Base-by-base conservation (phyloP, 2,329 filamentous ascomycete species). In the Geosmithia flava region DNA sequence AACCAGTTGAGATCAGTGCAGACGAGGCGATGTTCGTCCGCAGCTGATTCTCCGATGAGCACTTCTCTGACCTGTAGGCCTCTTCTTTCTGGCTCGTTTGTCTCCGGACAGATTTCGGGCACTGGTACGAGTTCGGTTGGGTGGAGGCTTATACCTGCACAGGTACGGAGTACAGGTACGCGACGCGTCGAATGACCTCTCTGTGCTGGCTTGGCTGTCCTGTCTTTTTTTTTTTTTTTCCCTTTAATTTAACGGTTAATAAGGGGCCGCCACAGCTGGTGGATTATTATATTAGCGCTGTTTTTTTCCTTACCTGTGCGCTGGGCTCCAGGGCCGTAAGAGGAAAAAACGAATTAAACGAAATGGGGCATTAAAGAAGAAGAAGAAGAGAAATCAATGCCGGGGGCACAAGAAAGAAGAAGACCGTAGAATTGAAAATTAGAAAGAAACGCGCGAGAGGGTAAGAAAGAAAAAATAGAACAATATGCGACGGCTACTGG, bases 1-100 rank as follows among this genome's bases (percentile, higher is more conserved):
- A 61, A 76, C 73, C 70, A 67, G 62, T 60, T 58, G 72, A 76
- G 76, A 79, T 73, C 76, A 80, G 75, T 66, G 72, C 76, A 80
- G 76, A 80, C 77, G 75, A 77, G 61, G 57, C 55, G 61, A 52
- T 57, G 61, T 64, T 77, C 76, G 76, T 71, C 77, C 76, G 75
- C 74, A 68, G 67, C 76, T 75, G 73, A 72, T 64, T 70, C 74
- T 78, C 74, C n/a, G 39, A 47, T 42, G 47, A 42, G 42, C 47
- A 41, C 50, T 57, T 59, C 54, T 56, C 51, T 50, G 54, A 47
- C 53, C 51, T 50, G 48, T 47, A 4, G 20, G 37, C 37, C 20
- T 42, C 13, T 20, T 47, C 47, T 19, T 42, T 16, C 10, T 13
- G 20, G 40, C 16, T 19, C n/a, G 33, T 17, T 30, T 39, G 47